Base-by-base conservation (phyloP, 2,329 filamentous ascomycete species). In the Paracorniculantispora psalliotae region DNA sequence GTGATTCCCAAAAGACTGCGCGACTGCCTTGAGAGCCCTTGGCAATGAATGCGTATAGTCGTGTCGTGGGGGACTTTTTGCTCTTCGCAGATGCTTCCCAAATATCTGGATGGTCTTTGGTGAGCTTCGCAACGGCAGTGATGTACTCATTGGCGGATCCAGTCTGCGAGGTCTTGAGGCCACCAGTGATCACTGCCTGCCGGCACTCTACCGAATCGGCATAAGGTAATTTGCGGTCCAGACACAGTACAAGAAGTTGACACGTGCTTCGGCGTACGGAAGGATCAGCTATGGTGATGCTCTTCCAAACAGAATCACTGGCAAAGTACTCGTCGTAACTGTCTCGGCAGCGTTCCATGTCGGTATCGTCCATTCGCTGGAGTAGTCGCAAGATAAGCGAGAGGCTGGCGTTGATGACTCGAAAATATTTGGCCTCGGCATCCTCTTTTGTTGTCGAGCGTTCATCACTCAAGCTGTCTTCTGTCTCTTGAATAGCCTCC, bases 401-500 rank as follows among this genome's bases (percentile, higher is more conserved):
- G 23, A 87, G 67, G 57, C 81, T 81, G 8, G 77, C 78, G 10
- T 77, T 78, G 2, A 85, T 67, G 4, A 97, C 92, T 49, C 94
- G 83, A 61, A 86, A 84, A 74, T 96, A 94, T 67, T 96, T 97
- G 19, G 89, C 84, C 64, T 92, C 84, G 4, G 91, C 87, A 70
- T 99, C 94, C 65, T 97, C 93, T 9, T 83, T 76, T 61, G 85
- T 94, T 3, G 92, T 90, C 1, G 86, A 91, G 25, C 93, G 83
- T 73, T 96, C 90, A 69, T 99, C 94, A 69, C 92, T 97, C 37
- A 99, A 77, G 0, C 91, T 96, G 37, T 88, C 81, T 2, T 87
- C 73, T 0, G 89, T 93, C 72, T 99, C 94, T 57, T 87, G 84
- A 44, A 94, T 83, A 5, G 91, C 91, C 67, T 91, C 86, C 59